Percentiles rank a stretch among this genome's conserved stretches.
These are phyloP conservation scores for Nitzschia putrida DNA, from an alignment of 108 stramenopile species.

Conservation along the genomic window DNA sequence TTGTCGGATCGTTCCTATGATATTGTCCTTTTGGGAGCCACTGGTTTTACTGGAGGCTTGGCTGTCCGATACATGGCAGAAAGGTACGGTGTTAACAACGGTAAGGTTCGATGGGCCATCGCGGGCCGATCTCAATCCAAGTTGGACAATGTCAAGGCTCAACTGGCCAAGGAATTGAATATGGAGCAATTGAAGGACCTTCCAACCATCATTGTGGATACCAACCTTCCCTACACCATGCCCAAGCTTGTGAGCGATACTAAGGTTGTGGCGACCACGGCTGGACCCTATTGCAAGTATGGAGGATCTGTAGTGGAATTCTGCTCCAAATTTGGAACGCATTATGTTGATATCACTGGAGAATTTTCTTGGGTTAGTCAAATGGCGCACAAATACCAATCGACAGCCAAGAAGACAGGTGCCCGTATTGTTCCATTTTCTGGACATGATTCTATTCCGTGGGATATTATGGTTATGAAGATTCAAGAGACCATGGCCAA, in stretches of 20 bases:
- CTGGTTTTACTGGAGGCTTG: constrained; percentile 85
- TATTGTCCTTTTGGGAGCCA: constrained; percentile 82
- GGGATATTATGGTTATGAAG: constrained; percentile 71
- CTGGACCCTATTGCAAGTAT: constrained; percentile 88
- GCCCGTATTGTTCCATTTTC: constrained; percentile 75
- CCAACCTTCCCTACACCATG: constrained; percentile 59
- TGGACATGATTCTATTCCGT: constrained; percentile 90
- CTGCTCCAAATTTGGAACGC: constrained; percentile 83
- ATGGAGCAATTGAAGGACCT: constrained; percentile 34
- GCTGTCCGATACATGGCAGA: constrained; percentile 69
- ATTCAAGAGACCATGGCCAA: constrained; percentile 43
- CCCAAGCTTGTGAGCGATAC: constrained; percentile 69
- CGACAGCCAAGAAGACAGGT: constrained; percentile 62
- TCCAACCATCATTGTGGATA: constrained; percentile 59
- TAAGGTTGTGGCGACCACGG: constrained; percentile 75
- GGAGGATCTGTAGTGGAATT: constrained; percentile 78
- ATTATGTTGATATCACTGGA: constrained; percentile 94
- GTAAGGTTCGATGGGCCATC: constrained; percentile 75
- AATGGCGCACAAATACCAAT: constrained; percentile 72
- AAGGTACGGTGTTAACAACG: constrained; percentile 57
- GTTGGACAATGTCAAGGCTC: constrained; percentile 40
- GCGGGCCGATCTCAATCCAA: constrained; percentile 65
- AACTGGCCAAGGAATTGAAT: constrained; percentile 44
- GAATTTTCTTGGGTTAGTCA: constrained; percentile 80
- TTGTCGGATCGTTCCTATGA: constrained; percentile 65